These are phyloP conservation scores for Zea luxurians DNA, from an alignment of 176 grass and related monocot genomes.

Conservation along the genomic window DNA sequence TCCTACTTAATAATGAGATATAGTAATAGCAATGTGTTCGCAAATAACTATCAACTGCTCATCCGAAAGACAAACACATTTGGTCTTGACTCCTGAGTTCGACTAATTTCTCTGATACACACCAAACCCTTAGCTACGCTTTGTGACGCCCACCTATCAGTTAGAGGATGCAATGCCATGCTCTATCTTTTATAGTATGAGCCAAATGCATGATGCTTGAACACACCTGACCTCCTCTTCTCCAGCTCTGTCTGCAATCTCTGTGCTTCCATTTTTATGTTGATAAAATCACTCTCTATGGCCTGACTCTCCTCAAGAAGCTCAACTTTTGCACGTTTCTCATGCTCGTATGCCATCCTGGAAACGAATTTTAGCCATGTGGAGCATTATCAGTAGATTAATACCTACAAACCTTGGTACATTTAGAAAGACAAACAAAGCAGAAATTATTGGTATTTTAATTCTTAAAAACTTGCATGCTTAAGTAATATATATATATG, in stretches of 20 bases:
- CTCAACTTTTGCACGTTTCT: constrained; percentile 46
- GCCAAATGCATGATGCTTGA: neutral
- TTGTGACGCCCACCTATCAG: neutral
- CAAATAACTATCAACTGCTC: neutral
- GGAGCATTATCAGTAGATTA: neutral
- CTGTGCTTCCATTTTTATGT: constrained; percentile 48
- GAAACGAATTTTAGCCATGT: neutral
- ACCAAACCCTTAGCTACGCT: neutral
- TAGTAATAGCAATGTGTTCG: neutral
- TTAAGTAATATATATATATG: neutral
- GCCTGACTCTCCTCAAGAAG: constrained; percentile 40
- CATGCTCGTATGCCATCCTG: constrained; percentile 38
- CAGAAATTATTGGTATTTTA: neutral
- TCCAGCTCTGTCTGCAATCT: constrained; percentile 43
- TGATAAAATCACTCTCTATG: constrained; percentile 50
- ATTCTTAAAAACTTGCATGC: neutral
- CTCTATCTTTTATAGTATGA: neutral
- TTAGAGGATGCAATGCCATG: neutral
- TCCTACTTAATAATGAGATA: neutral
- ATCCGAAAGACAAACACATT: neutral
- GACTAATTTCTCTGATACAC: neutral
- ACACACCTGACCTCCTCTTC: constrained; percentile 41
- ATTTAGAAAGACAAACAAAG: constrained; percentile 1
- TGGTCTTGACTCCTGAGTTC: neutral
- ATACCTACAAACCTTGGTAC: neutral